Evolutionary conservation across 2,329 filamentous ascomycete species (phyloP).

Genomic region (Pyrenochaeta sp.): DNA sequence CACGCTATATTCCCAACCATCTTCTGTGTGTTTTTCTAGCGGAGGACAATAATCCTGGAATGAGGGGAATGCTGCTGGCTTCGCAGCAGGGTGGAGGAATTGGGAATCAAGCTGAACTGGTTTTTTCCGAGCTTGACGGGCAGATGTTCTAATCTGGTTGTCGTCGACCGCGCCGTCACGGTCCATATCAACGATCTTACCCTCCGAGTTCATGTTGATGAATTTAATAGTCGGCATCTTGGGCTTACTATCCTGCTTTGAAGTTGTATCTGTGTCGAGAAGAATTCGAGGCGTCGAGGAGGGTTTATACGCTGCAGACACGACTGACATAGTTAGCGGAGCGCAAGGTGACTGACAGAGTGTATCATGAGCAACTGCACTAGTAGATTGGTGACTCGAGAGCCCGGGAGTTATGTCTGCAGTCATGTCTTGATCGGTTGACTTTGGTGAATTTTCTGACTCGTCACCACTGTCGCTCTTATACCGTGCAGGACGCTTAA

Average conservation of each 20-base stretch:
- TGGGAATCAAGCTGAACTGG: not conserved
- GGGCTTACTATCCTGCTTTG: not conserved
- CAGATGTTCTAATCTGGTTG: not conserved
- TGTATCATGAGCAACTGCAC: not conserved
- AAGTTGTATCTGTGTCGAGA: not conserved
- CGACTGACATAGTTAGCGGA: not conserved
- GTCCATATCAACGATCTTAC: not conserved
- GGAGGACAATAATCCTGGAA: not conserved
- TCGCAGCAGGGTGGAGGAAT: not conserved
- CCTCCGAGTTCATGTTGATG: not conserved
- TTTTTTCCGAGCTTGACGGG: not conserved
- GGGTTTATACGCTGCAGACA: not conserved
- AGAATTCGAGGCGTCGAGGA: not conserved
- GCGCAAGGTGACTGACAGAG: not conserved
- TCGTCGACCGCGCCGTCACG: not conserved
- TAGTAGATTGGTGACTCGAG: not conserved
- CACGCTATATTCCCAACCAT: conserved; percentile 1
- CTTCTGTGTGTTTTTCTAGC: not conserved
- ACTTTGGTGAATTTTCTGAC: not conserved
- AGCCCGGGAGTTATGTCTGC: not conserved
- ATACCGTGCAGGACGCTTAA: conserved; percentile 6
- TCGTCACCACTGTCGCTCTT: not conserved
- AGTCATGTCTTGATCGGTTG: not conserved
- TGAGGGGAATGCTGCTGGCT: conserved; percentile 15
- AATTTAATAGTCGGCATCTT: conserved; percentile 13